Evolutionary conservation across 106 monocot species (phyloP).

Genomic region (Dendrobium officinale): DNA sequence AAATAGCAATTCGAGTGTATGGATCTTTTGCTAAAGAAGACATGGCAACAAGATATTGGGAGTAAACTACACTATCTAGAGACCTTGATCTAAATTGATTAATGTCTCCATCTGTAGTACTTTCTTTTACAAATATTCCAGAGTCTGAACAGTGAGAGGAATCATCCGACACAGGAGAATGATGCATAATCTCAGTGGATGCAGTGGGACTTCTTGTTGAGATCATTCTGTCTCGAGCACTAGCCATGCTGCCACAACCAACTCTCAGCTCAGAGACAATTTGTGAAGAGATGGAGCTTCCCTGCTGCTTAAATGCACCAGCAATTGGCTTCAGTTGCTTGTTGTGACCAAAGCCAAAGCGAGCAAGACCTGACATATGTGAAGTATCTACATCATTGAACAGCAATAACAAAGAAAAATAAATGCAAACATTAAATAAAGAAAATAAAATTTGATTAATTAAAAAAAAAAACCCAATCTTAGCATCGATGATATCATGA

Average conservation of each 20-base stretch:
- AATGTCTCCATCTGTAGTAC: conserved; percentile 53
- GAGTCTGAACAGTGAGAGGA: conserved; percentile 71
- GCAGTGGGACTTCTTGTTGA: conserved; percentile 64
- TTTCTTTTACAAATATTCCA: conserved; percentile 63
- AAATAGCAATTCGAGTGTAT: conserved; percentile 56
- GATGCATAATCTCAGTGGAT: conserved; percentile 52
- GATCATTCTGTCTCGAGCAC: conserved; percentile 62
- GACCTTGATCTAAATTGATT: conserved; percentile 34
- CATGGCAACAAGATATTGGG: conserved; percentile 74
- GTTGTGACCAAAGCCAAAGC: conserved; percentile 89
- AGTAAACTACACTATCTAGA: conserved; percentile 47
- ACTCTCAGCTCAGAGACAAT: conserved; percentile 56
- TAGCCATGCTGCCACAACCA: conserved; percentile 37
- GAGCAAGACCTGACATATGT: conserved; percentile 60
- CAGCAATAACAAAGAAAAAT: conserved; percentile 9
- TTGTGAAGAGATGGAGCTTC: conserved; percentile 37
- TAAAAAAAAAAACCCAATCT: not conserved
- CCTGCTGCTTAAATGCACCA: conserved; percentile 64
- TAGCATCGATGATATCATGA: not conserved
- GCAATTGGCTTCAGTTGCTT: conserved; percentile 73
- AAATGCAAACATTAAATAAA: not conserved
- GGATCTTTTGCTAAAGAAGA: conserved; percentile 81
- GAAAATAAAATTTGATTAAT: not conserved
- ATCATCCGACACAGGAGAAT: conserved; percentile 62
- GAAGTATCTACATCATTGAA: conserved; percentile 5